These are phyloP conservation scores for Starmerella cellae DNA, from an alignment of 805 yeast species.

Conservation along the genomic window DNA sequence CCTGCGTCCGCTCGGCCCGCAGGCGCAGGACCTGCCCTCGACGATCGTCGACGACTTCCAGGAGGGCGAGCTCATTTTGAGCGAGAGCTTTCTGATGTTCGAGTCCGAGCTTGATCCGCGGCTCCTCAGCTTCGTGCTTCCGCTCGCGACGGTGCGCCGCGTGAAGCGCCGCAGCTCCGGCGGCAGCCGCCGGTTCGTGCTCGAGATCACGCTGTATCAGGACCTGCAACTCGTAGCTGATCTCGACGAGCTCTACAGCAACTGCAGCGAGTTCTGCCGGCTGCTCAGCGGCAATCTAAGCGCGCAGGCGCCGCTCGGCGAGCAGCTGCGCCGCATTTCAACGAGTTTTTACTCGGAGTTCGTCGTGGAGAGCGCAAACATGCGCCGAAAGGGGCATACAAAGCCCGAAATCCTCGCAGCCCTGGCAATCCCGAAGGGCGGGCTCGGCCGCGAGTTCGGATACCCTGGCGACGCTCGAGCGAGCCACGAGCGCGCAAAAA, in stretches of 20 bases:
- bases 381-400: constrained; percentile 33
- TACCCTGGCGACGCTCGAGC: constrained; percentile 82
- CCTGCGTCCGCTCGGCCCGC: constrained; percentile 16
- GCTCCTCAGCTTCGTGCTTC: constrained; percentile 55
- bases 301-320: constrained; percentile 49
- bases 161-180: constrained; percentile 76
- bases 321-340: constrained; percentile 43
- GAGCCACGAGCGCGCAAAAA: constrained; percentile 65
- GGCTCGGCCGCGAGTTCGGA: constrained; percentile 70
- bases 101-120: constrained; percentile 55
- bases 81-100: constrained; percentile 65
- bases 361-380: constrained; percentile 34
- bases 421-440: constrained; percentile 50
- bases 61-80: constrained; percentile 57
- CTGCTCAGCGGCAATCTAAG: constrained; percentile 47
- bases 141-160: constrained; percentile 63
- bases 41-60: constrained; percentile 24
- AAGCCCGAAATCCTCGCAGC: constrained; percentile 14
- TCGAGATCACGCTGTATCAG: constrained; percentile 55
- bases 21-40: constrained; percentile 10
- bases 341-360: constrained; percentile 76
- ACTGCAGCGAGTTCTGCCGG: constrained; percentile 69
- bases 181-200: constrained; percentile 56
- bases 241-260: constrained; percentile 65
- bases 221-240: constrained; percentile 52